Evolutionary conservation across 1,284 basidiomycete genomes (phyloP), one percentile per base, ranked within the genome.

Genomic region (Schizophyllum amplum): DNA sequence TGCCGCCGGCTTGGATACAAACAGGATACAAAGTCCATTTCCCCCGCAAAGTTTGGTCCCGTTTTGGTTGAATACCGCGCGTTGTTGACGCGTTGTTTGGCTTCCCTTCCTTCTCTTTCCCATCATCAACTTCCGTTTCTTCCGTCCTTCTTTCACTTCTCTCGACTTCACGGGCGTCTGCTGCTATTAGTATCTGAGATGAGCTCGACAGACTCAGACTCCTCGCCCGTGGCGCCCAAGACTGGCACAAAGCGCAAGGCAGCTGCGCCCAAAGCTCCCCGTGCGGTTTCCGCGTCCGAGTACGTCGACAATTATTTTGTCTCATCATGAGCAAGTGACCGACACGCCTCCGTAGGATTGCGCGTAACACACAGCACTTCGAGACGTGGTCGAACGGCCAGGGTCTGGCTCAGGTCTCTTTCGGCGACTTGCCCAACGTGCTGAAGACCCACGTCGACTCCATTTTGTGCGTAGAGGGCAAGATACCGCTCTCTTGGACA

Each of bases 351-450:
- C 33, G 47, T 52, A 75, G 74, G 58, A 76, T 77, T 57, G 74
- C 75, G 25, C 69, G 70, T 23, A 76, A 72, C 63, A 56, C 69
- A 27, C 66, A 67, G 47, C 67, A 70, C 59, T 76, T 75, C 50
- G 75, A 76, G 60, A 72, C 70, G 27, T 76, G 75, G 76, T 67
- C 67, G 15, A 67, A 68, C 9, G 66, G 71, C 59, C 73, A 75
- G 58, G 65, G 68, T 54, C 71, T 72, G 59, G 72, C 75, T 60
- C 72, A 74, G 58, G 71, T 69, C 6, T 69, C 67, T 1, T 68
- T 66, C 59, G 62, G 62, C 49, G 74, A 76, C 55, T 61, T 76
- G 55, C 75, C 73, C 13, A 63, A 66, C 2, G 66, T 66, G 17
- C 61, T 70, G 47, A 66, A 63, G 57, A 56, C 52, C 24, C 72